phyloP scores from a whole-genome alignment of 2,329 filamentous ascomycete genomes.

The Lasiodiplodia sp. region DNA sequence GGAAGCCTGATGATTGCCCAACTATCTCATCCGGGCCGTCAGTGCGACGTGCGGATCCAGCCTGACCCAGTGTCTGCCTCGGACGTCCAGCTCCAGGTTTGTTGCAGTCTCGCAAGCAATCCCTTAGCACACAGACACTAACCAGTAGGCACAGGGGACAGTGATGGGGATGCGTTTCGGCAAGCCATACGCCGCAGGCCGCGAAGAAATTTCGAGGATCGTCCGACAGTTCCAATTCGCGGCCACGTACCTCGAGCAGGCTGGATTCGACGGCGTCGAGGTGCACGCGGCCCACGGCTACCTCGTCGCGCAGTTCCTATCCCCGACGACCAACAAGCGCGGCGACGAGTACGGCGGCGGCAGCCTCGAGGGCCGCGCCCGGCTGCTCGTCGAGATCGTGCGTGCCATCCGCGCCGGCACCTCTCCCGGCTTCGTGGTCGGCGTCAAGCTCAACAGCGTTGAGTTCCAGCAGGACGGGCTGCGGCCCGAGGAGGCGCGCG shows the following conservation, averaged over 20 bases:
- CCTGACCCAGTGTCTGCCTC: conserved; percentile 55
- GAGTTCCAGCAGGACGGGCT: conserved; percentile 47
- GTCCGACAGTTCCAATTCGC: conserved; percentile 68
- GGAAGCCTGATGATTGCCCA: conserved; percentile 66
- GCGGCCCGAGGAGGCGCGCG: conserved; percentile 55
- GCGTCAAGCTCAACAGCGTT: conserved; percentile 60
- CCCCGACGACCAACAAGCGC: conserved; percentile 42
- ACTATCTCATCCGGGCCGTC: conserved; percentile 63
- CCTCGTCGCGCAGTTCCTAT: conserved; percentile 47
- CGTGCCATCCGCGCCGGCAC: conserved; percentile 47
- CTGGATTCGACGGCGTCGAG: conserved; percentile 35
- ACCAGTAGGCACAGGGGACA: too few species aligned
- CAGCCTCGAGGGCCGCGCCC: conserved; percentile 52
- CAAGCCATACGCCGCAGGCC: conserved; percentile 56
- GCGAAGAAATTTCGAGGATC: conserved; percentile 59
- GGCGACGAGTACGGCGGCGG: conserved; percentile 48
- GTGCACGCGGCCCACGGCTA: conserved; percentile 49
- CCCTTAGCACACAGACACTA: too few species aligned
- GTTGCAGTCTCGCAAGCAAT: too few species aligned
- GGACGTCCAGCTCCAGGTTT: conserved; percentile 48
- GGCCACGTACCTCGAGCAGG: conserved; percentile 61
- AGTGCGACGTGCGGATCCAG: conserved; percentile 43
- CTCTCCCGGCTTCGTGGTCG: conserved; percentile 54
- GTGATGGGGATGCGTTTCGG: conserved; percentile 38
- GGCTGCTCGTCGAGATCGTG: conserved; percentile 56